A percentile compares a stretch with the other conserved stretches of the same genome.
These are phyloP conservation scores for Naumovozyma dairenensis DNA, from an alignment of 805 yeast genomes.

Conservation along the genomic window DNA sequence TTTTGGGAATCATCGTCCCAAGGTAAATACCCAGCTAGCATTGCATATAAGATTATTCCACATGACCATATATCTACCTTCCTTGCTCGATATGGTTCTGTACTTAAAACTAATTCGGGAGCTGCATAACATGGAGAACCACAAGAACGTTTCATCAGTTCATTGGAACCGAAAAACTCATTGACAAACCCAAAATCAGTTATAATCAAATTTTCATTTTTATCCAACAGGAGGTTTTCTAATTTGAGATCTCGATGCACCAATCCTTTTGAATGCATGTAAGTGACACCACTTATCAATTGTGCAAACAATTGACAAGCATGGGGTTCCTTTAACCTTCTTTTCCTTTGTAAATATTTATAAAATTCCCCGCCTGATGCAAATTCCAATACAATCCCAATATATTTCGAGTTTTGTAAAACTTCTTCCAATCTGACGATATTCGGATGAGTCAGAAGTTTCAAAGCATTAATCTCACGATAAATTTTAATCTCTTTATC, in stretches of 20 bases:
- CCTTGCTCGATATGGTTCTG: conserved; percentile 78
- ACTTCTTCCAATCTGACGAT: conserved; percentile 88
- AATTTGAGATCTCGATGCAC: conserved; percentile 87
- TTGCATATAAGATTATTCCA: conserved; percentile 90
- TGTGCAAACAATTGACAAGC: conserved; percentile 90
- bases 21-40: conserved; percentile 94
- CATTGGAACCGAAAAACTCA: conserved; percentile 49
- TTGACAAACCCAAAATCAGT: conserved; percentile 95
- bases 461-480: conserved; percentile 85
- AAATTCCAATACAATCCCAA: conserved; percentile 92
- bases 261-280: conserved; percentile 86
- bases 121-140: conserved; percentile 99
- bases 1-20: conserved; percentile 96
- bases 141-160: conserved; percentile 87
- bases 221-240: conserved; percentile 75
- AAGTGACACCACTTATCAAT: conserved; percentile 85
- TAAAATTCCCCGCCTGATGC: conserved; percentile 97
- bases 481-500: conserved; percentile 83
- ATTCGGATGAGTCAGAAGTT: conserved; percentile 83
- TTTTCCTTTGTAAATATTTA: conserved; percentile 79
- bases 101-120: conserved; percentile 87
- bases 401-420: conserved; percentile 84
- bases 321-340: conserved; percentile 73
- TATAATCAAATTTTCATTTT: conserved; percentile 75
- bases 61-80: conserved; percentile 97